Evolutionary conservation across 768 basidiomycete genomes (phyloP).

Genomic region (Austroboletus festivus): DNA sequence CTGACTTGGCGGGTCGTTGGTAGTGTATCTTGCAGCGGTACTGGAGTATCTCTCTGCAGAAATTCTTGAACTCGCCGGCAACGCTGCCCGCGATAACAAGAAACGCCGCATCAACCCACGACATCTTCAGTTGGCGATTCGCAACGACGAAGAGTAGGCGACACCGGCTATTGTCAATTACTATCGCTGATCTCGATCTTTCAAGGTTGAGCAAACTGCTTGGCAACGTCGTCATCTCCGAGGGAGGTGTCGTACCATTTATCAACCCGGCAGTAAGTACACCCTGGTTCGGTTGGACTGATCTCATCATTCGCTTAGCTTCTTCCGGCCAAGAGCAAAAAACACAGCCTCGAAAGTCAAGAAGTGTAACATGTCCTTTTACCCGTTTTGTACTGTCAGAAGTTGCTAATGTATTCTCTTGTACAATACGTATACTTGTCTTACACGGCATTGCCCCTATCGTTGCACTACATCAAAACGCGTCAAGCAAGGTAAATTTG

Average conservation of each 20-base stretch:
- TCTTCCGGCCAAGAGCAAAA: constrained; percentile 31
- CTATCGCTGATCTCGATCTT: not conserved
- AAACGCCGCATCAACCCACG: constrained; percentile 95
- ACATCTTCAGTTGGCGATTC: constrained; percentile 91
- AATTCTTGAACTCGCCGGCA: constrained; percentile 90
- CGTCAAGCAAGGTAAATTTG: not conserved
- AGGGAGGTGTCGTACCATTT: constrained; percentile 89
- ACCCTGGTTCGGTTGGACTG: too few relatives aligned
- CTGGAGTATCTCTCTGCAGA: constrained; percentile 92
- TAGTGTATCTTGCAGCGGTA: constrained; percentile 89
- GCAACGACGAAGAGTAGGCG: constrained; percentile 85
- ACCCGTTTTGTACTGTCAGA: not conserved
- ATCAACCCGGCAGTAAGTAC: constrained; percentile 58
- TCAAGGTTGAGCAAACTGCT: constrained; percentile 64
- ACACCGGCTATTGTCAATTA: not conserved
- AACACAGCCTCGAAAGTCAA: constrained; percentile 32
- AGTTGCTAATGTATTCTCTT: constrained; percentile 9
- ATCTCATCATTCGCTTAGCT: constrained; percentile 16
- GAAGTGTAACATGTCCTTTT: constrained; percentile 21
- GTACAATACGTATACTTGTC: not conserved
- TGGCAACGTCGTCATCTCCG: constrained; percentile 86
- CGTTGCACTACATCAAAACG: not conserved
- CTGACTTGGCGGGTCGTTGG: not conserved
- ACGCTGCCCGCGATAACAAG: constrained; percentile 88
- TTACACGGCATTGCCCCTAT: not conserved